Percentiles rank a stretch among this genome's conserved stretches.
These are phyloP conservation scores for Warburgia ugandensis DNA, from an alignment of 164 flowering plant genomes.

Conservation along the genomic window DNA sequence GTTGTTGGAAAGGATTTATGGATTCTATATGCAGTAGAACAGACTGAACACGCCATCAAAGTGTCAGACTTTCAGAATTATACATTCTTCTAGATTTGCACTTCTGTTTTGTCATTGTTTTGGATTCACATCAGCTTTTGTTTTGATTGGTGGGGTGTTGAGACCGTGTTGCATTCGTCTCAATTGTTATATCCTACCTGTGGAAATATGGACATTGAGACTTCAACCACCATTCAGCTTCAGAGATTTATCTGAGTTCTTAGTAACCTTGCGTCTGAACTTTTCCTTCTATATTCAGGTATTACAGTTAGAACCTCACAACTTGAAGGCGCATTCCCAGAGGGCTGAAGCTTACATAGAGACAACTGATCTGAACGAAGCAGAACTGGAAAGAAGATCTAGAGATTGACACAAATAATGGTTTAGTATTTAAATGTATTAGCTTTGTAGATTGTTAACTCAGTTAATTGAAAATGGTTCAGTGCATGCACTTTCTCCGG, in stretches of 20 bases:
- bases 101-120: no score
- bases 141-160: no score
- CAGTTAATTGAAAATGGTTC: no score
- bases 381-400: conserved; percentile 19
- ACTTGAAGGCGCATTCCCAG: conserved; percentile 21
- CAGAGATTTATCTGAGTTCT: not conserved
- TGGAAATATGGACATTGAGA: not conserved
- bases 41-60: no score
- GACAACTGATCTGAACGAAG: conserved; percentile 17
- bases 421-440: conserved; percentile 3
- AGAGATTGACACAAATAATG: conserved; percentile 18
- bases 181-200: not conserved
- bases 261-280: not conserved
- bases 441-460: not conserved
- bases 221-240: not conserved
- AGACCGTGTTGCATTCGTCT: no score
- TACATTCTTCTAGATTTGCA: no score
- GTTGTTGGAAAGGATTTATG: not conserved
- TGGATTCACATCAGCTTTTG: no score
- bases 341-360: conserved; percentile 24
- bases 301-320: conserved; percentile 17
- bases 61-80: no score
- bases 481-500: not conserved
- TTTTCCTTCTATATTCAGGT: conserved; percentile 7
- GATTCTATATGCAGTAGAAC: no score